Evolutionary conservation across 2,329 filamentous ascomycete genomes (phyloP).

Genomic region (Ophiosphaerella korrae): DNA sequence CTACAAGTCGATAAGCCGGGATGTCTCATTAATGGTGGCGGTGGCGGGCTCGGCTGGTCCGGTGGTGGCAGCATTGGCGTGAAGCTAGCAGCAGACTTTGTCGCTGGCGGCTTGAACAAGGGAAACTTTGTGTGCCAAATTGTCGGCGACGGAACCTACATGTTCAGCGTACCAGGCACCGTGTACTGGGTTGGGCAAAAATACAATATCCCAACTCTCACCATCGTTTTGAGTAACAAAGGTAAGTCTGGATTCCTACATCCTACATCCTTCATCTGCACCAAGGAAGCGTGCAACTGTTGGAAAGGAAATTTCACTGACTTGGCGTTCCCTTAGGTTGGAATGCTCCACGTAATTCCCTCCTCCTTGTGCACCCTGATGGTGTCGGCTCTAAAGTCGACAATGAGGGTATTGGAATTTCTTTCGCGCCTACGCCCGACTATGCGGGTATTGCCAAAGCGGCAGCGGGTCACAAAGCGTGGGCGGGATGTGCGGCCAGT

Average conservation of each 20-base stretch:
- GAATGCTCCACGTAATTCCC: neutral
- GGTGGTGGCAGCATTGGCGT: slow-evolving; percentile 76
- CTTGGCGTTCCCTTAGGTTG: neutral
- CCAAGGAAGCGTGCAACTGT: too few species aligned
- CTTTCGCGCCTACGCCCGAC: neutral
- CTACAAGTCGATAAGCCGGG: slow-evolving; percentile 70
- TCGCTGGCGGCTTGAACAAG: slow-evolving; percentile 43
- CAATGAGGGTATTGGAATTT: neutral
- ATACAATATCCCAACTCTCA: slow-evolving; percentile 69
- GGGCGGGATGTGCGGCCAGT: neutral
- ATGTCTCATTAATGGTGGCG: slow-evolving; percentile 80
- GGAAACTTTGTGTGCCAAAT: slow-evolving; percentile 52
- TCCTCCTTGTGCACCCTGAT: neutral
- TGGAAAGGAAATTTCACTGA: neutral
- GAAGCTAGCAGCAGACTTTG: slow-evolving; percentile 67
- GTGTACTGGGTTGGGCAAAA: slow-evolving; percentile 72
- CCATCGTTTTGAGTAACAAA: slow-evolving; percentile 72
- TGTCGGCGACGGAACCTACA: slow-evolving; percentile 70
- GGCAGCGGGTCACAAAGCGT: neutral
- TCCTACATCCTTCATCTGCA: neutral
- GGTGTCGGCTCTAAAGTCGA: neutral
- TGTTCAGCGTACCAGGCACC: slow-evolving; percentile 67
- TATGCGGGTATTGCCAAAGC: neutral
- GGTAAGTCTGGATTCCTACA: slow-evolving; percentile 41
- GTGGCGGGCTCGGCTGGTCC: slow-evolving; percentile 80